Base-by-base conservation (phyloP, 2,329 filamentous ascomycete genomes). In the Pseudogymnoascus sp. region DNA sequence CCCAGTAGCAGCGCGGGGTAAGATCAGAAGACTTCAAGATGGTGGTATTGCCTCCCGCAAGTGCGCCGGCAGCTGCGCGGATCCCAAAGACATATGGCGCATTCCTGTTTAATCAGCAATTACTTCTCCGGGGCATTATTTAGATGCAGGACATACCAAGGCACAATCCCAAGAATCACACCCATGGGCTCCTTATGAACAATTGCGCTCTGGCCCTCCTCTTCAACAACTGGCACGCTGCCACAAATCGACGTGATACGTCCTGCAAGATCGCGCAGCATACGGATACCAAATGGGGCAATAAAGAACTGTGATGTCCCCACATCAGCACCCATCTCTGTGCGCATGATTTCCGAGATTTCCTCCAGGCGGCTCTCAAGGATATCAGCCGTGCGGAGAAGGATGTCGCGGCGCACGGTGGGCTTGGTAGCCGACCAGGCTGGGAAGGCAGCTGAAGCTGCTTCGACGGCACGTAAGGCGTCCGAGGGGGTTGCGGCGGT, bases 21-120 rank as follows among this genome's bases (percentile, higher is more conserved):
- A 84, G 68, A 72, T 92, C 89, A 3, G 85, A 85, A 4, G 82
- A 86, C 73, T 92, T 93, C 65, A 92, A 76, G 7, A 93, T 80
- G 31, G 83, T 81, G 0, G 89, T 91, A 74, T 92, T 92, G 25
- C 90, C 89, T 0, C 84, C 84, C 0, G 91, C 91, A 8, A 93
- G 79, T 6, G 81, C 75, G 34, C 81, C 50, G 2, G 50, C 25
- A 0, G 50, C 50, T 2, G 50, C 50, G 1, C 50, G 50, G n/a
- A 56, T 56, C 25, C 50, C 50, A 34, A 56, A 56, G 14, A 56
- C 50, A 34, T 56, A 56, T 14, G 50, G 50, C 1, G 50, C 50
- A 34, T 56, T 56, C 50, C 50, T 56, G 3, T 31, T 18, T 34
- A 1, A 16, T 56, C n/a, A 56, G 50, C n/a, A 56, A n/a, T 12